phyloP scores from a whole-genome alignment of 129 eudicot genomes.

The Ambrosia trifida region DNA sequence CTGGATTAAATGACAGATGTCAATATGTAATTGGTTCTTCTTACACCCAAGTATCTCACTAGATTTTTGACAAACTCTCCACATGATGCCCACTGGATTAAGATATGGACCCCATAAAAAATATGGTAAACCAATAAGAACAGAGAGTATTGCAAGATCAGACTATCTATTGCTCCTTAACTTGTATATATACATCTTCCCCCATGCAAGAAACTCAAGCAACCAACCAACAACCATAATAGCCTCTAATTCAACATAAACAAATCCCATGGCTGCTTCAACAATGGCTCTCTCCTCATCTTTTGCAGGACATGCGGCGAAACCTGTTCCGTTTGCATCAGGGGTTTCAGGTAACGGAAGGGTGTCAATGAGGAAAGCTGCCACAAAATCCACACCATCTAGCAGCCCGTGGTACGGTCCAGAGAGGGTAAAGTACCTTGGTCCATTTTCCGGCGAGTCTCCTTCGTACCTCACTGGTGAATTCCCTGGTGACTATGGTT shows the following conservation, averaged over 20 bases:
- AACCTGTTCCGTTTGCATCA: background rate
- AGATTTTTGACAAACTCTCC: background rate
- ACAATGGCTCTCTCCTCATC: conserved; percentile 10
- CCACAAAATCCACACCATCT: background rate
- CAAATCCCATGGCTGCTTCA: conserved; percentile 7
- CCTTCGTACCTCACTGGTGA: conserved; percentile 18
- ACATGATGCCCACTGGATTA: too few relatives aligned
- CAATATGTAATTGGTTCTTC: background rate
- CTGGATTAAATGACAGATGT: conserved; percentile 15
- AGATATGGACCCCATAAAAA: too few relatives aligned
- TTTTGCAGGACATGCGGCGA: background rate
- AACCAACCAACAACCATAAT: conserved; percentile 7
- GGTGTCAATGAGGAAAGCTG: conserved; percentile 9
- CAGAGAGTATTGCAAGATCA: background rate
- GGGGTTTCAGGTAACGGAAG: background rate
- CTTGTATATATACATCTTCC: background rate
- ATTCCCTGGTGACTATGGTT: conserved; percentile 16
- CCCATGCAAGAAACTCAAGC: too few relatives aligned
- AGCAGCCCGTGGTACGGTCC: conserved; percentile 13
- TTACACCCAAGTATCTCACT: conserved; percentile 10
- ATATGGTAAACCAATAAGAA: background rate
- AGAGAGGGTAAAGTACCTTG: conserved; percentile 17
- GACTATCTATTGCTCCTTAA: background rate
- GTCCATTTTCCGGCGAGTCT: conserved; percentile 21
- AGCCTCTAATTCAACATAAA: background rate